Conservation (phyloP, 2,329 filamentous ascomycete species). For the Stemphylium beticola region DNA sequence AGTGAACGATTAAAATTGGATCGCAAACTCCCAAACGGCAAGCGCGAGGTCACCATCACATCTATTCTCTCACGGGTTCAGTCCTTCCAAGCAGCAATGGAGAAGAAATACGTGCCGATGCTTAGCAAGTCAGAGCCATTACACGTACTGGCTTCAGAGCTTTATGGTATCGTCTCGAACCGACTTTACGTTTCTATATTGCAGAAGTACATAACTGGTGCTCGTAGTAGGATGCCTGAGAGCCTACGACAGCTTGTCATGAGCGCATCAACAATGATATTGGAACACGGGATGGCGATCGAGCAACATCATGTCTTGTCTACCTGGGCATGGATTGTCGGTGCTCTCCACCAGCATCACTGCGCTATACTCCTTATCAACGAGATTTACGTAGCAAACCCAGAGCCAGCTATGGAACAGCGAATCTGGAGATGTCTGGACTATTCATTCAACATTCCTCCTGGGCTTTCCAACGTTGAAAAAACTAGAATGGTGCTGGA, state of each 20-base stretch:
- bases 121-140: constrained; percentile 67
- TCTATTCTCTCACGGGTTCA: constrained; percentile 72
- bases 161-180: constrained; percentile 69
- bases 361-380: constrained; percentile 71
- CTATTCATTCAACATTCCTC: constrained; percentile 71
- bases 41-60: constrained; percentile 54
- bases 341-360: constrained; percentile 76
- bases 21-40: constrained; percentile 38
- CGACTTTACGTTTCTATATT: constrained; percentile 71
- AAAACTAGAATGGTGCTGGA: constrained; percentile 68
- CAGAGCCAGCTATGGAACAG: constrained; percentile 62
- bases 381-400: constrained; percentile 67
- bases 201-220: constrained; percentile 68
- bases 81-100: constrained; percentile 68
- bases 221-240: constrained; percentile 61
- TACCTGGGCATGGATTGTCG: constrained; percentile 72
- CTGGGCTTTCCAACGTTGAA: constrained; percentile 57
- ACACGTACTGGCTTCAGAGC: constrained; percentile 67
- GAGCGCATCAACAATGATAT: constrained; percentile 61
- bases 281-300: constrained; percentile 63
- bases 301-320: constrained; percentile 60
- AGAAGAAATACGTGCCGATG: constrained; percentile 69
- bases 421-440: constrained; percentile 75
- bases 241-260: constrained; percentile 69
- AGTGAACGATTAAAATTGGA: constrained; percentile 71